A percentile compares a stretch with the other conserved stretches of the same genome.
Conservation (phyloP, 352 stramenopile species). For the Phytophthora uliginosa region DNA sequence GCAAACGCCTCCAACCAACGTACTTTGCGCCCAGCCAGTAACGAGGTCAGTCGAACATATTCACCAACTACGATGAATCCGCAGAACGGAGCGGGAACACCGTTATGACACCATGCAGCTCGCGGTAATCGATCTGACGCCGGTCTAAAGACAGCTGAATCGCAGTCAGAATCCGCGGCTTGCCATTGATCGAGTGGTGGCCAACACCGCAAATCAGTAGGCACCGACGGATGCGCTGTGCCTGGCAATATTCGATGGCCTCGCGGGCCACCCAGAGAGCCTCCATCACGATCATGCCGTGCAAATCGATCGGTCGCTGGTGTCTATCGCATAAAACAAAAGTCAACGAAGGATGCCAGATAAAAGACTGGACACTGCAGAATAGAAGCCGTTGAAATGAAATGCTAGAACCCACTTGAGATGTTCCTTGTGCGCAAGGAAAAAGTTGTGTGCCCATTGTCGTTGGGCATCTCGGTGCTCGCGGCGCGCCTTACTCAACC, state of each 20-base stretch:
- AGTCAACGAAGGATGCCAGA: conserved; percentile 15
- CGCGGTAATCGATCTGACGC: conserved; percentile 67
- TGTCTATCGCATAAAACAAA: conserved; percentile 39
- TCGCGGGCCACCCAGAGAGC: conserved; percentile 65
- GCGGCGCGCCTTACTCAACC: conserved; percentile 56
- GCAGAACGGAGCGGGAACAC: conserved; percentile 73
- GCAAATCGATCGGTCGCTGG: conserved; percentile 66
- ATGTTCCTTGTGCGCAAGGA: conserved; percentile 55
- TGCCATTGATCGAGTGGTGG: conserved; percentile 76
- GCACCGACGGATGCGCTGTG: conserved; percentile 69
- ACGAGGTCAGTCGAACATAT: conserved; percentile 9
- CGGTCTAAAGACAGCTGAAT: conserved; percentile 70
- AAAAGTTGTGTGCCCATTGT: conserved; percentile 71
- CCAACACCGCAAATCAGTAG: conserved; percentile 73
- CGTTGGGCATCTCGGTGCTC: conserved; percentile 73
- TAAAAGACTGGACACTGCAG: conserved; percentile 15
- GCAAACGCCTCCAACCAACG: not conserved
- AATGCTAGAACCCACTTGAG: conserved; percentile 51
- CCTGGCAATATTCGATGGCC: conserved; percentile 67
- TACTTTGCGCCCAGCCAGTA: conserved; percentile 14
- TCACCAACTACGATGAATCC: conserved; percentile 19
- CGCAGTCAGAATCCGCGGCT: conserved; percentile 66
- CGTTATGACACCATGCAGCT: conserved; percentile 64
- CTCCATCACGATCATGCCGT: conserved; percentile 78
- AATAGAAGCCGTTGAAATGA: conserved; percentile 13